phyloP scores from a whole-genome alignment of 495 filamentous ascomycete genomes.

The Lichenothelia convexa region DNA sequence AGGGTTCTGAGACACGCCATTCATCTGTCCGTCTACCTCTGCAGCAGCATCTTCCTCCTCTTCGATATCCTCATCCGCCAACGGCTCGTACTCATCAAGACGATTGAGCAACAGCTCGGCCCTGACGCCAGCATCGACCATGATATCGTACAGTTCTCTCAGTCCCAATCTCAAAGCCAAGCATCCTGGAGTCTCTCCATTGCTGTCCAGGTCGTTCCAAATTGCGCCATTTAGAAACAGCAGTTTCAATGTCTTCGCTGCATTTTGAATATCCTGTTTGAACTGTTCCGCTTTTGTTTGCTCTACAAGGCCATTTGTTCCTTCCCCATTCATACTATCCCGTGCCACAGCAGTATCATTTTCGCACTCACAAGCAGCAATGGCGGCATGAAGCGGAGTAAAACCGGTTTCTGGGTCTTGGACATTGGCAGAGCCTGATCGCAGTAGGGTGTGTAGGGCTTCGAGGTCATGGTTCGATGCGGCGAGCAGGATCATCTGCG shows the following conservation, averaged over 20 bases:
- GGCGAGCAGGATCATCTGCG: slow-evolving; percentile 46
- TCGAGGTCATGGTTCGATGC: slow-evolving; percentile 66
- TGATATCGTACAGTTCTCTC: slow-evolving; percentile 57
- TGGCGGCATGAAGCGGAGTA: slow-evolving; percentile 76
- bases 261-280: slow-evolving; percentile 32
- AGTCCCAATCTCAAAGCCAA: slow-evolving; percentile 54
- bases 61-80: slow-evolving; percentile 38
- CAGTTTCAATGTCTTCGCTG: slow-evolving; percentile 47
- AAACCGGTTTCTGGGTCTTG: slow-evolving; percentile 73
- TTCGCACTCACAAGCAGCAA: slow-evolving; percentile 56
- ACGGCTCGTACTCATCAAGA: slow-evolving; percentile 40
- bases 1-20: neutral
- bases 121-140: slow-evolving; percentile 81
- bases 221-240: slow-evolving; percentile 78
- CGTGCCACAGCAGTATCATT: slow-evolving; percentile 1
- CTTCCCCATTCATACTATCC: neutral
- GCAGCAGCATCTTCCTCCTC: slow-evolving; percentile 20
- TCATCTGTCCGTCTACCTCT: slow-evolving; percentile 8
- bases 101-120: slow-evolving; percentile 60
- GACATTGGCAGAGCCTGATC: slow-evolving; percentile 47
- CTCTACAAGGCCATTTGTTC: slow-evolving; percentile 8
- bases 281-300: slow-evolving; percentile 6
- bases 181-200: slow-evolving; percentile 83
- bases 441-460: slow-evolving; percentile 55
- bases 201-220: slow-evolving; percentile 84